Base-by-base conservation (phyloP, 768 basidiomycete genomes). In the Antrodiella citrinella region DNA sequence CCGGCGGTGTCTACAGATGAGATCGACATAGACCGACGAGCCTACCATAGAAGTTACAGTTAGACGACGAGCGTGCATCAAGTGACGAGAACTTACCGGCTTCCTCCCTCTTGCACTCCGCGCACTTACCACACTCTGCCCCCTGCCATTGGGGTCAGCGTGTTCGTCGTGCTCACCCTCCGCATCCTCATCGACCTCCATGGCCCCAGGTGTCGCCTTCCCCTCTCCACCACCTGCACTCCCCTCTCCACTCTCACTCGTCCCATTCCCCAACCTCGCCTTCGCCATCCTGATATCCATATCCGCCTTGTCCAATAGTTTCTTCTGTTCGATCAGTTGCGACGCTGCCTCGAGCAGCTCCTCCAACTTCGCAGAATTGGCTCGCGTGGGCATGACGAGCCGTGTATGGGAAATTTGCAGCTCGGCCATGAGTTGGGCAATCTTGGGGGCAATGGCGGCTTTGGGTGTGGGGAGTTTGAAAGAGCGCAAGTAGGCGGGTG, bases 341-440 rank as follows among this genome's bases (percentile, higher is more conserved):
- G 75, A 76, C 1, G 89, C 79, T 2, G 86, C 81, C 3, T 84
- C 82, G 42, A 94, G 60, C 13, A 98, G 66, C 12, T 73, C 70
- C 54, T 96, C 92, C 18, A 93, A 72, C 57, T 78, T 79, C 47
- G 76, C 72, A 48, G 84, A 73, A 55, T 92, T 96, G 21, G 83
- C 82, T 35, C 82, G 76, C 2, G 96, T 97, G 15, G 96, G 96
- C 92, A 98, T 97, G 53, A 95, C 88, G 45, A 99, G 76, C 10
- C 86, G 81, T 13, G 76, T 76, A 49, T 81, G 73, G 13, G 76
- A 75, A 10, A 96, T 69, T 12, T 85, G 84, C 10, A 94, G 73
- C 66, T 97, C 93, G 4, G 74, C 63, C 13, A 97, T 75, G 12
- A 84, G 76, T 51, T 85, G 82, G 7, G 81, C 73, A 57, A 97